Evolutionary conservation across 2,329 filamentous ascomycete species (phyloP).

Genomic region (Knoxdaviesia proteae): DNA sequence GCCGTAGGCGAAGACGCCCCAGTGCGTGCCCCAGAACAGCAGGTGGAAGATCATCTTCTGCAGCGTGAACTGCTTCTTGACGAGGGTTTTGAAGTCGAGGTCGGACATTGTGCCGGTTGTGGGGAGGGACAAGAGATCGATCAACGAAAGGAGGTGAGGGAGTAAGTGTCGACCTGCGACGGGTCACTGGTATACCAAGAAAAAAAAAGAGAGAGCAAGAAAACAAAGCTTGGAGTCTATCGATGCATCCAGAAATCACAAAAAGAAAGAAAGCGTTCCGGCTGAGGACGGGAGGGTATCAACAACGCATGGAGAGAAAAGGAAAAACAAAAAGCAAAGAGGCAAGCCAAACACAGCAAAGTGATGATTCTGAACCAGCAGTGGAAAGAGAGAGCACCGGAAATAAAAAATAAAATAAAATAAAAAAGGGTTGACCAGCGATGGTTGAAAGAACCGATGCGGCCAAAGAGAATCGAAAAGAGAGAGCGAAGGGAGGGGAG

Average conservation of each 20-base stretch:
- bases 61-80: slow-evolving; percentile 45
- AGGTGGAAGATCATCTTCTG: slow-evolving; percentile 61
- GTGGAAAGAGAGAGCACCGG: neutral
- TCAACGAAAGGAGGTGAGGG: slow-evolving; percentile 5
- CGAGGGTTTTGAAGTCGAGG: slow-evolving; percentile 19
- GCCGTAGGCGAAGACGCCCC: slow-evolving; percentile 58
- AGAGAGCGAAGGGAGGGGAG: neutral
- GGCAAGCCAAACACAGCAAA: neutral
- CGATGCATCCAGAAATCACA: slow-evolving; percentile 1
- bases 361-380: neutral
- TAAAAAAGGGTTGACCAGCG: neutral
- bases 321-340: neutral
- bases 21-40: slow-evolving; percentile 63
- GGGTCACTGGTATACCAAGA: neutral
- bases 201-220: slow-evolving; percentile 3
- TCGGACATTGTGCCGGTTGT: slow-evolving; percentile 16
- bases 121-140: slow-evolving; percentile 3
- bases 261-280: neutral
- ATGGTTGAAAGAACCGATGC: slow-evolving; percentile 7
- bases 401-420: neutral
- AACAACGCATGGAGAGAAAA: too few relatives aligned
- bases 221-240: slow-evolving; percentile 3
- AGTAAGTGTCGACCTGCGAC: slow-evolving; percentile 36
- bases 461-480: neutral
- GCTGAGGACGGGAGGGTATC: too few relatives aligned